Base-by-base conservation (phyloP, 495 filamentous ascomycete genomes). In the Neurospora sp. region DNA sequence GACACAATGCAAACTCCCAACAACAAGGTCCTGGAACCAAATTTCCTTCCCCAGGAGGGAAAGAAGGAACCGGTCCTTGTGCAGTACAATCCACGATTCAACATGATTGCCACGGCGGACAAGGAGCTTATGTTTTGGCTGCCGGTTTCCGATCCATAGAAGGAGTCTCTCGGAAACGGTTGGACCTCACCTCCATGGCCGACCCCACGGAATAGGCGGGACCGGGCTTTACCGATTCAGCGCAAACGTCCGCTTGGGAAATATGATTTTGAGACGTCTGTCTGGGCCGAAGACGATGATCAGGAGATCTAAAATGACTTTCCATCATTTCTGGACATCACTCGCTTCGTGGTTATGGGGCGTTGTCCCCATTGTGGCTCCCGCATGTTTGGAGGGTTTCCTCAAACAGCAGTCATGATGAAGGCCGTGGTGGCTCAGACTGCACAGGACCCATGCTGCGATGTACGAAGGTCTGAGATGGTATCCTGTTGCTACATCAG, bases 91-190 rank as follows among this genome's bases (percentile, higher is more conserved):
- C 96, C 93, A 8, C 86, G 93, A 62, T 93, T 90, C 82, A 97
- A 98, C 81, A 89, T 98, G 85, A 84, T 97, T 74, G 94, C 92
- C 18, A 94, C 90, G 48, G 96, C 92, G 6, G 94, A 98, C 78
- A 90, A 90, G 77, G 94, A 98, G 74, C 85, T 94, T 72, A 83
- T 96, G 69, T 93, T 99, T 73, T 98, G 96, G 95, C 81, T 96
- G 40, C 96, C 96, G 20, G 92, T 94, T 83, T 84, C 86, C 72
- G 87, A 92, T 79, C 81, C 77, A 10, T 85, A 83, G 75, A 20
- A 70, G 10, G 73, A 44, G 41, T 8, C 41, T 18, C 18, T 9
- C 27, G 27, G 27, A 72, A 10, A 31, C 20, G 0, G 70, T 23
- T 71, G 23, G 23, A 9, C 27, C 14, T 44, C 42, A 59, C 39